phyloP scores from a whole-genome alignment of 2,329 filamentous ascomycete species.

The Trichoderma afroharzianum region DNA sequence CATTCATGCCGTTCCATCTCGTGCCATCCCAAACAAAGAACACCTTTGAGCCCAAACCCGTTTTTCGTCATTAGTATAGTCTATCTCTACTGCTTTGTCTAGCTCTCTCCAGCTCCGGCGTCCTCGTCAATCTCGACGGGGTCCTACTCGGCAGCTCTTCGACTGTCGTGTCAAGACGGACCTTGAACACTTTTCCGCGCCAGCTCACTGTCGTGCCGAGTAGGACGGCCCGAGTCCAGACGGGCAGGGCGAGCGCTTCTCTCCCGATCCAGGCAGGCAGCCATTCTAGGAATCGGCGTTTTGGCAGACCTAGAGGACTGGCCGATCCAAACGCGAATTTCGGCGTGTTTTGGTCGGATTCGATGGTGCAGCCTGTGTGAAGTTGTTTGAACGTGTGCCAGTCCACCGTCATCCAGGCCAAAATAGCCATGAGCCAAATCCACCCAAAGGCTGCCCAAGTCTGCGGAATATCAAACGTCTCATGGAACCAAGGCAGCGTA shows the following conservation, averaged over 20 bases:
- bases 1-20: not conserved
- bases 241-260: slow-evolving; percentile 76
- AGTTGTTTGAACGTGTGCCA: slow-evolving; percentile 69
- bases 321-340: slow-evolving; percentile 58
- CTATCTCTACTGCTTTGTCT: slow-evolving; percentile 27
- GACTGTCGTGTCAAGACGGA: slow-evolving; percentile 81
- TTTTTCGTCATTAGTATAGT: slow-evolving; percentile 21
- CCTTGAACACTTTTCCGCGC: slow-evolving; percentile 78
- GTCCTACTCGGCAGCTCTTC: slow-evolving; percentile 33
- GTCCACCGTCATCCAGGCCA: slow-evolving; percentile 71
- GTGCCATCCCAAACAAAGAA: not conserved
- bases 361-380: slow-evolving; percentile 68
- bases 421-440: slow-evolving; percentile 64
- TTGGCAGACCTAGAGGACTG: slow-evolving; percentile 36
- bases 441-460: slow-evolving; percentile 65
- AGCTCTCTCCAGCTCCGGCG: slow-evolving; percentile 24
- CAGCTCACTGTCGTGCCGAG: slow-evolving; percentile 85
- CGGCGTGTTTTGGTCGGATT: slow-evolving; percentile 69
- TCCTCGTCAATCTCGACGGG: slow-evolving; percentile 14
- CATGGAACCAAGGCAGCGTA: slow-evolving; percentile 62
- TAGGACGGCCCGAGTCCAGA: slow-evolving; percentile 87
- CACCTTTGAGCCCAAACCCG: not conserved
- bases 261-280: slow-evolving; percentile 78
- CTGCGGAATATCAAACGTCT: slow-evolving; percentile 49
- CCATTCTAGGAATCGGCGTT: slow-evolving; percentile 67